Percentiles rank a stretch among this genome's conserved stretches.
Conservation (phyloP, 2,329 filamentous ascomycete genomes). For the Curvularia spicifera region DNA sequence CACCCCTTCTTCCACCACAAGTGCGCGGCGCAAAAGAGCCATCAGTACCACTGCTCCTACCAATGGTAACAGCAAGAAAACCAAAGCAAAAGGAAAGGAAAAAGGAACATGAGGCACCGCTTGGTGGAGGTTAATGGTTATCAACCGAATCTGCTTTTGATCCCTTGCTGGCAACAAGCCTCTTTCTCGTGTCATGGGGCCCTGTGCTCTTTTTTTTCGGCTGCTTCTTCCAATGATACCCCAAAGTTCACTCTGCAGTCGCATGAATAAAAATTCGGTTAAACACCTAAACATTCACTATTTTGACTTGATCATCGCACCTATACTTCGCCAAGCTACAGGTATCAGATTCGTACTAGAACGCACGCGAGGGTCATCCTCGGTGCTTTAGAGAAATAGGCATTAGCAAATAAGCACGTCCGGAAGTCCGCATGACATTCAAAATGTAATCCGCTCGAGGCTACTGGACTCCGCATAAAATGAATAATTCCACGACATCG, state of each 20-base stretch:
- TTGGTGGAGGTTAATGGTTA: not conserved
- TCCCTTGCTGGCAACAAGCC: not conserved
- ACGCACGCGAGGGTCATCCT: not conserved
- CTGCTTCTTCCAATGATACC: constrained; percentile 2
- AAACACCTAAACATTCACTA: not conserved
- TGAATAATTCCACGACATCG: not conserved
- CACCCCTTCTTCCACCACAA: constrained; percentile 36
- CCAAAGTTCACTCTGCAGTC: not conserved
- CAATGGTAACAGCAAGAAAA: constrained; percentile 33
- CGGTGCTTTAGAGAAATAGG: not conserved
- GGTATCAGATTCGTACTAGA: not conserved
- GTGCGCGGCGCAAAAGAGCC: constrained; percentile 36
- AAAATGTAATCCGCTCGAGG: not conserved
- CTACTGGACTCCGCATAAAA: not conserved
- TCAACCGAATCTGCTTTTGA: not conserved
- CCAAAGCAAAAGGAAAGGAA: constrained; percentile 32
- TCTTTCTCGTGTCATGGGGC: not conserved
- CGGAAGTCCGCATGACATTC: not conserved
- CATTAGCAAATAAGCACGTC: not conserved
- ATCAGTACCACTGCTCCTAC: constrained; percentile 31
- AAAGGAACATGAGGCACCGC: constrained; percentile 16
- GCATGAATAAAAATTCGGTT: not conserved
- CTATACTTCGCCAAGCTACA: not conserved
- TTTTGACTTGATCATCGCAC: not conserved
- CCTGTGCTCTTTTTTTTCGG: not conserved